Percentiles rank a stretch among this genome's conserved stretches.
These are phyloP conservation scores for Aureobasidium sp. DNA, from an alignment of 2,329 filamentous ascomycete species.

Conservation along the genomic window DNA sequence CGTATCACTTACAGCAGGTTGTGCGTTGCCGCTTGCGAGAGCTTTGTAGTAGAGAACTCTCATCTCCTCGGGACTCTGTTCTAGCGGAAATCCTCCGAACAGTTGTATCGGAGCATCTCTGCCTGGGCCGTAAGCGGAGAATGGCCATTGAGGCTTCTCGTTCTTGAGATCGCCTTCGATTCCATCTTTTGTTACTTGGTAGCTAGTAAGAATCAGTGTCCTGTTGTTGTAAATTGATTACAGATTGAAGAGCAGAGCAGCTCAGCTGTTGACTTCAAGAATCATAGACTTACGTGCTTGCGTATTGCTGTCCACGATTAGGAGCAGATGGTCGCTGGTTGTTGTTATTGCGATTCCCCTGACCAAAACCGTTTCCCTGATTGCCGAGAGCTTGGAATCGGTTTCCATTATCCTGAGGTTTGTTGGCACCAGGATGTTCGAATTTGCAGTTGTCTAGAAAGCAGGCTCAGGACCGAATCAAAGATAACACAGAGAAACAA, in stretches of 20 bases:
- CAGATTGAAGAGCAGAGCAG: background rate
- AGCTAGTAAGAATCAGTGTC: constrained; percentile 25
- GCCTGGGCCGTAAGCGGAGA: constrained; percentile 78
- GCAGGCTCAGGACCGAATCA: background rate
- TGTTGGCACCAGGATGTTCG: constrained; percentile 43
- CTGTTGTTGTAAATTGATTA: background rate
- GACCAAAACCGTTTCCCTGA: constrained; percentile 21
- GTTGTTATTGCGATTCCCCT: constrained; percentile 9
- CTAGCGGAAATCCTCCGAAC: constrained; percentile 68
- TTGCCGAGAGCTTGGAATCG: constrained; percentile 48
- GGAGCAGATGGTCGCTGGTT: constrained; percentile 18
- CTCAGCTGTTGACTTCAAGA: background rate
- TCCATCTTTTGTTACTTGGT: constrained; percentile 46
- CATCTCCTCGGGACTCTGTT: constrained; percentile 85
- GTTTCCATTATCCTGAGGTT: constrained; percentile 33
- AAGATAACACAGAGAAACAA: background rate
- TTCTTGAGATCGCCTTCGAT: constrained; percentile 60
- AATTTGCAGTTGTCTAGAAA: constrained; percentile 47
- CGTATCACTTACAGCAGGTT: constrained; percentile 39
- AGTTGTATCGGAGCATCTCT: constrained; percentile 70
- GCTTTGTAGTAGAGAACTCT: constrained; percentile 63
- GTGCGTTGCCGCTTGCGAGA: constrained; percentile 50
- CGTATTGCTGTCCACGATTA: constrained; percentile 31
- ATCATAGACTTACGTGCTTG: background rate
- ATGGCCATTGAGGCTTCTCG: constrained; percentile 73